Evolutionary conservation across 148 eudicot genomes (phyloP).

Genomic region (Rhododendron ovatum): DNA sequence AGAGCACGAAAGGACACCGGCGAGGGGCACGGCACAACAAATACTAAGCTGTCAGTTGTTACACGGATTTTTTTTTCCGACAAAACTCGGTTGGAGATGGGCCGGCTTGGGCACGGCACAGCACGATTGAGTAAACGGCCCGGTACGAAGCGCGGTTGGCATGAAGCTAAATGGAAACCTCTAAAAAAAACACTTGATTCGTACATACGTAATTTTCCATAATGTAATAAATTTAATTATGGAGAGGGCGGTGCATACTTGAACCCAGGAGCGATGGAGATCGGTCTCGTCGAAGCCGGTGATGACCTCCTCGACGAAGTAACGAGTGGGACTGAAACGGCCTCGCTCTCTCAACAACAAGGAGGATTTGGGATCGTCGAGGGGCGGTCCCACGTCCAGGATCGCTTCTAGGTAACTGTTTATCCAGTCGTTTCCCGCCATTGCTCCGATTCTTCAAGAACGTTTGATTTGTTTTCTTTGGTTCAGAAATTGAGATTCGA

Average conservation of each 20-base stretch:
- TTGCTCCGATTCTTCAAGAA: conserved; percentile 13
- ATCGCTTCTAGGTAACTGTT: conserved; percentile 89
- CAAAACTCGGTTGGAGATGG: too few relatives aligned
- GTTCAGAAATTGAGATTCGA: background rate
- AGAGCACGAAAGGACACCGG: too few relatives aligned
- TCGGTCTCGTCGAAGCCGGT: conserved; percentile 84
- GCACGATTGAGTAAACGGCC: too few relatives aligned
- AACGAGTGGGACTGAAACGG: conserved; percentile 75
- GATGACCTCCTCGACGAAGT: conserved; percentile 78
- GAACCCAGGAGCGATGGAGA: conserved; percentile 87
- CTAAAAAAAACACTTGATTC: background rate
- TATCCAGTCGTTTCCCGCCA: conserved; percentile 96
- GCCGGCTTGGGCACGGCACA: too few relatives aligned
- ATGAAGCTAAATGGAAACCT: too few relatives aligned
- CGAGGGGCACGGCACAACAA: too few relatives aligned
- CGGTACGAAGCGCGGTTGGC: too few relatives aligned
- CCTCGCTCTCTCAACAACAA: conserved; percentile 71
- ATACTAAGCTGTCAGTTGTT: too few relatives aligned
- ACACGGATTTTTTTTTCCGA: too few relatives aligned
- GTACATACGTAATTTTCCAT: background rate
- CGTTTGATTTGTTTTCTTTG: background rate
- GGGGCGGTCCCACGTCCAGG: conserved; percentile 72
- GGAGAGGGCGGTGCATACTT: conserved; percentile 21
- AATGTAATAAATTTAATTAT: background rate
- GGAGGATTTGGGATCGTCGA: conserved; percentile 68